These are phyloP conservation scores for Globisporangium echinulatum DNA, from an alignment of 352 stramenopile species.

Conservation along the genomic window DNA sequence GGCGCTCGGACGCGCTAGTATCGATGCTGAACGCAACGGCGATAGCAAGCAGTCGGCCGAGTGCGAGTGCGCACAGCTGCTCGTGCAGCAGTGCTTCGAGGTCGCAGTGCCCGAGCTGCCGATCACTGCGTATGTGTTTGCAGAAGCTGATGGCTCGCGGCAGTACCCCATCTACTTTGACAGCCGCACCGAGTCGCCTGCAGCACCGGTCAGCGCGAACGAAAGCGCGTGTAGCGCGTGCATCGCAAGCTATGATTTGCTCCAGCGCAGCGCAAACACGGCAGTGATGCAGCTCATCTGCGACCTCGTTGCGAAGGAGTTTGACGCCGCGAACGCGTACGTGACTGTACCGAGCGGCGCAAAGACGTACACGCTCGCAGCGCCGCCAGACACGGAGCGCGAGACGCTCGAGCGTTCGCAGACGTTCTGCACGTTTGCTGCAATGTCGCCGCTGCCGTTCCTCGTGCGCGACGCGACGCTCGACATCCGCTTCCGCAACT, in stretches of 20 bases:
- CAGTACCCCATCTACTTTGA: constrained; percentile 45
- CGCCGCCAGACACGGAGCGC: neutral
- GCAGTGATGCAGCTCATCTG: constrained; percentile 39
- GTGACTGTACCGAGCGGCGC: constrained; percentile 27
- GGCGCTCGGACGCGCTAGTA: too few relatives aligned
- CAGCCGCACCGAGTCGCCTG: constrained; percentile 20
- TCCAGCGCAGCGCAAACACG: constrained; percentile 26
- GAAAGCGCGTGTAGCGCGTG: constrained; percentile 22
- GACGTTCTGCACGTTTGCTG: constrained; percentile 33
- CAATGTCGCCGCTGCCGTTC: constrained; percentile 22
- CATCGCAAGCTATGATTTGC: constrained; percentile 8
- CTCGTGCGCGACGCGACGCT: constrained; percentile 36
- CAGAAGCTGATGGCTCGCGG: constrained; percentile 32
- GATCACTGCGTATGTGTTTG: constrained; percentile 36
- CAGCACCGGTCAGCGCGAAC: constrained; percentile 14
- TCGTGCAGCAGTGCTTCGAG: constrained; percentile 62
- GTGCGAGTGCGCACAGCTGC: constrained; percentile 19
- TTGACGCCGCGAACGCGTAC: constrained; percentile 29
- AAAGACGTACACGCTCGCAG: constrained; percentile 17
- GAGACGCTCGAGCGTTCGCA: constrained; percentile 15
- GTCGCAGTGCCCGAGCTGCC: constrained; percentile 30
- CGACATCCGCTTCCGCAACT: constrained; percentile 48
- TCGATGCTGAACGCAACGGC: too few relatives aligned
- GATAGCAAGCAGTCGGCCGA: too few relatives aligned
- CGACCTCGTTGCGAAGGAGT: constrained; percentile 38